Base-by-base conservation (phyloP, 345 rosid genomes). In the Populus ilicifolia region DNA sequence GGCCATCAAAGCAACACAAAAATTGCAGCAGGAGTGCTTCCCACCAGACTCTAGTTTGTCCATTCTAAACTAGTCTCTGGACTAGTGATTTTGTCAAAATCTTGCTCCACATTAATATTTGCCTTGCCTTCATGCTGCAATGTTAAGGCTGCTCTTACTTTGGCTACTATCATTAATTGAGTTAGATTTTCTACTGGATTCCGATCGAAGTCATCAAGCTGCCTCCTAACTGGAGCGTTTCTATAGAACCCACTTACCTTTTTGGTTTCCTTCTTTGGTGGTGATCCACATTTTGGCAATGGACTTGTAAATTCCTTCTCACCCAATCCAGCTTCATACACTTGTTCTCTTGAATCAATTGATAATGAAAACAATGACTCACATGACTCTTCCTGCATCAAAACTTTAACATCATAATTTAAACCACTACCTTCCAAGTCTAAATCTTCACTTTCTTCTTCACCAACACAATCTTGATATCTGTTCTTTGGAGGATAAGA, bases 321-420 rank as follows among this genome's bases (percentile, higher is more conserved):
- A 70, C 76, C 81, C n/a, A 74, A 33, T 39, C 78, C 81, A 75
- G 43, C 68, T 27, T 56, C 79, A 35, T 11, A 74, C 20, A 25
- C 71, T 16, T 81, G 82, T 65, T 85, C 84, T 75, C 89, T 86
- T 18, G 91, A 90, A 73, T 87, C 90, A 21, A 90, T 83, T 6
- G 92, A 88, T 48, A 88, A 52, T 3, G 94, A 89, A 84, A 90
- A 90, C 81, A 90, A 65, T 36, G 94, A 91, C 61, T 87, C 95
- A 0, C 91, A 89, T 27, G 91, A 85, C 79, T 91, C 93, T 71
- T 82, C 86, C 65, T 79, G 76, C 10, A 74, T 84, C 66, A 76
- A 68, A 27, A n/a, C 17, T 33, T 74, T 39, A 30, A 6, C 71
- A 54, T 3, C 56, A 54, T 64, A 79, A 64, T 71, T 44, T 20